A percentile compares a stretch with the other conserved stretches of the same genome.
Conservation (phyloP, 2,329 filamentous ascomycete species). For the Amesomyces nigricolor region DNA sequence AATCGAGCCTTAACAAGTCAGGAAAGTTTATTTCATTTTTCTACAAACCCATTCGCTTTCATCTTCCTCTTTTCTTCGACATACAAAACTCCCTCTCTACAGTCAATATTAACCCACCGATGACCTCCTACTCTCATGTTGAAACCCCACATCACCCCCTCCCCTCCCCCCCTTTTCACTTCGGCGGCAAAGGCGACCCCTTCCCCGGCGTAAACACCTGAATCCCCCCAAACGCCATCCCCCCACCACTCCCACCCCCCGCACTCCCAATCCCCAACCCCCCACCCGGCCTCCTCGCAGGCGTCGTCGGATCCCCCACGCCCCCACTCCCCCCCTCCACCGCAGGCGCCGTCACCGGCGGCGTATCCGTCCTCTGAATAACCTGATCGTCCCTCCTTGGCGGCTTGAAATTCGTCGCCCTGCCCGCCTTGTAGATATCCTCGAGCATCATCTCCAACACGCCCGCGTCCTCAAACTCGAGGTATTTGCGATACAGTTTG, state of each 20-base stretch:
- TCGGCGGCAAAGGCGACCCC: conserved; percentile 11
- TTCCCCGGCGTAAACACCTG: conserved; percentile 13
- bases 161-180: background rate
- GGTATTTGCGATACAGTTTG: conserved; percentile 81
- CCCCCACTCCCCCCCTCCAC: conserved; percentile 5
- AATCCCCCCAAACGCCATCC: conserved; percentile 13
- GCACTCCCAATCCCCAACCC: background rate
- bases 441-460: conserved; percentile 77
- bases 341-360: conserved; percentile 41
- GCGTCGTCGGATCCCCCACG: conserved; percentile 17
- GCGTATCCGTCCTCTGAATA: conserved; percentile 47
- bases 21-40: no score
- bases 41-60: no score
- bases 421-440: conserved; percentile 64
- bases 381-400: conserved; percentile 43
- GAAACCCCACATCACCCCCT: background rate
- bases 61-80: no score
- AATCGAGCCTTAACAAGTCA: no score
- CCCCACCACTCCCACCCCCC: background rate
- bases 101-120: background rate
- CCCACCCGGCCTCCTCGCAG: conserved; percentile 17
- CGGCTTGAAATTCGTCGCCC: conserved; percentile 47
- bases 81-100: background rate
- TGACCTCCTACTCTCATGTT: background rate
- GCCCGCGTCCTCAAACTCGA: conserved; percentile 82